These are phyloP conservation scores for Whalleya microplaca DNA, from an alignment of 2,329 filamentous ascomycete species.

Conservation along the genomic window DNA sequence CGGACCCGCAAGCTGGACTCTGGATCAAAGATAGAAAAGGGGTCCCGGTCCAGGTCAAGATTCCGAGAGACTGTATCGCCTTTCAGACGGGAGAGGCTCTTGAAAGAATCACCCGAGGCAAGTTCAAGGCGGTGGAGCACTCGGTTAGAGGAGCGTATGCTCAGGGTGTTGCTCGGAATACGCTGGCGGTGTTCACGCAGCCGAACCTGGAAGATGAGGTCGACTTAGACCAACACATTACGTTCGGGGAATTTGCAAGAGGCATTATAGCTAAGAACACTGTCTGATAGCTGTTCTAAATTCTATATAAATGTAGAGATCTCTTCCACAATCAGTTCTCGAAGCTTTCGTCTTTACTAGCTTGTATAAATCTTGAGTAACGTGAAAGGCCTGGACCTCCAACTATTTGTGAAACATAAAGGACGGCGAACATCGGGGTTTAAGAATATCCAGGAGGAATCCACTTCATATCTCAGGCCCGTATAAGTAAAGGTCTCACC, in stretches of 20 bases:
- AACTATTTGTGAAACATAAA: no score
- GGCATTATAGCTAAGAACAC: conserved; percentile 64
- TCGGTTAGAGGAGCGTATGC: conserved; percentile 81
- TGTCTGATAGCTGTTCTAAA: conserved; percentile 38
- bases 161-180: conserved; percentile 75
- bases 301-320: neutral
- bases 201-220: conserved; percentile 85
- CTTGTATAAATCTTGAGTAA: no score
- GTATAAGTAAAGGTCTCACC: no score
- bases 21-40: conserved; percentile 90
- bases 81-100: conserved; percentile 96
- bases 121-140: conserved; percentile 93
- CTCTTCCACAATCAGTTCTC: neutral
- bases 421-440: no score
- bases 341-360: no score
- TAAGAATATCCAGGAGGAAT: no score
- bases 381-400: no score
- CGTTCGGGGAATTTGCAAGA: conserved; percentile 76
- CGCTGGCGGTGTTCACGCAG: conserved; percentile 94
- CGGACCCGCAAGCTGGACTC: conserved; percentile 84
- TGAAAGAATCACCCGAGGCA: conserved; percentile 86
- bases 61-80: conserved; percentile 87
- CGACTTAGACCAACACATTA: conserved; percentile 67
- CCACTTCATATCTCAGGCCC: no score
- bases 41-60: conserved; percentile 84